Percentiles rank a stretch among this genome's conserved stretches.
Evolutionary conservation across 768 basidiomycete genomes (phyloP).

Genomic region (Psilocybe azurescens): DNA sequence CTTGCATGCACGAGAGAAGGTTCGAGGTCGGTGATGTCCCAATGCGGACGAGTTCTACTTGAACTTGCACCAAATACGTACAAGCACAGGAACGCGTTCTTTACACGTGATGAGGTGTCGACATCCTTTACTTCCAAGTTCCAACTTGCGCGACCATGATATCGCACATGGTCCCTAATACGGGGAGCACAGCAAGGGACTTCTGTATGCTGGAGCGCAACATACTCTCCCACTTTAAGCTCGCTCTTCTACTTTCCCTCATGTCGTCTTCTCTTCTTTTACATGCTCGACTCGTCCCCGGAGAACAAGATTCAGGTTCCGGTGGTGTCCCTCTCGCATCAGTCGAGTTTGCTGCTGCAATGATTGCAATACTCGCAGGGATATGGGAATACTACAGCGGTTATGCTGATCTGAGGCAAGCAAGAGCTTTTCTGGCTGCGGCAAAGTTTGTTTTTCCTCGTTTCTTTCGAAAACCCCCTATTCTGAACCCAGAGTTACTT

Average conservation of each 20-base stretch:
- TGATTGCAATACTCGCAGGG: slow-evolving; percentile 60
- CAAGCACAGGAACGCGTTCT: slow-evolving; percentile 36
- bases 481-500: slow-evolving; percentile 2
- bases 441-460: slow-evolving; percentile 50
- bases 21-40: slow-evolving; percentile 5
- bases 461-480: slow-evolving; percentile 2
- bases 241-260: slow-evolving; percentile 67
- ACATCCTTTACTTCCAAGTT: not conserved
- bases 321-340: slow-evolving; percentile 53
- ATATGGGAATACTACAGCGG: slow-evolving; percentile 71
- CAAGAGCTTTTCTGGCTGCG: slow-evolving; percentile 63
- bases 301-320: slow-evolving; percentile 26
- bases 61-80: slow-evolving; percentile 50
- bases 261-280: slow-evolving; percentile 70
- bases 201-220: slow-evolving; percentile 84
- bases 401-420: slow-evolving; percentile 57
- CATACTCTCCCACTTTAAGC: slow-evolving; percentile 68
- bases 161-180: slow-evolving; percentile 44
- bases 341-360: slow-evolving; percentile 56
- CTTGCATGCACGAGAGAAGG: slow-evolving; percentile 15
- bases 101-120: slow-evolving; percentile 32
- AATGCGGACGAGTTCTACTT: slow-evolving; percentile 19
- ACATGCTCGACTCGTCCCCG: slow-evolving; percentile 60
- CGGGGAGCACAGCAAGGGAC: slow-evolving; percentile 71
- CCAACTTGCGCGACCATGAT: slow-evolving; percentile 17